These are phyloP conservation scores for Porogramme epimiltina DNA, from an alignment of 1,284 basidiomycete species.

Conservation along the genomic window DNA sequence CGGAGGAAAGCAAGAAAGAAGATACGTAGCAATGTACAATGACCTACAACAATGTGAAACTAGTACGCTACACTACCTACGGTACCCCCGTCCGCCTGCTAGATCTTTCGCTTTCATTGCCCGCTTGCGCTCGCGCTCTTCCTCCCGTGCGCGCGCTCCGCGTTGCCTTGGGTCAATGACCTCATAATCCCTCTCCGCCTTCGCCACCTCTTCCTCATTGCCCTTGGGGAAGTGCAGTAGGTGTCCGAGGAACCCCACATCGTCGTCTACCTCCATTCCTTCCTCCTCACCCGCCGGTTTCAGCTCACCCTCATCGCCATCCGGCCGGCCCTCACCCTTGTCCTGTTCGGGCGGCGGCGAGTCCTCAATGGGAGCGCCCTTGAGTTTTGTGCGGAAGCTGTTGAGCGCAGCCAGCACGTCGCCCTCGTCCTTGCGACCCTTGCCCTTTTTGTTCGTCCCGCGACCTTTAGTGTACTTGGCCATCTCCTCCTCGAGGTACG, in stretches of 20 bases:
- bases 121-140: conserved; percentile 68
- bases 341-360: conserved; percentile 33
- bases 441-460: conserved; percentile 62
- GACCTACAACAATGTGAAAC: not conserved
- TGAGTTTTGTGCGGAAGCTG: conserved; percentile 73
- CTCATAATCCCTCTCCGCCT: conserved; percentile 89
- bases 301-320: conserved; percentile 14
- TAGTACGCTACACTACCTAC: conserved; percentile 19
- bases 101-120: conserved; percentile 36
- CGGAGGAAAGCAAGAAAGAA: not conserved
- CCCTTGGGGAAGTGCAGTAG: conserved; percentile 79
- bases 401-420: conserved; percentile 73
- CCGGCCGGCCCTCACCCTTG: conserved; percentile 23
- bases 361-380: conserved; percentile 41
- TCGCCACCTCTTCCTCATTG: conserved; percentile 69
- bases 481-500: conserved; percentile 78
- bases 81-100: conserved; percentile 27
- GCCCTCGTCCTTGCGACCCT: conserved; percentile 69
- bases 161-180: conserved; percentile 81
- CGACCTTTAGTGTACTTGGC: conserved; percentile 75
- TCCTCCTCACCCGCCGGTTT: conserved; percentile 41
- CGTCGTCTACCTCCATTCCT: conserved; percentile 80
- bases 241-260: conserved; percentile 80
- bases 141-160: conserved; percentile 69
- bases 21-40: not conserved